Conservation (phyloP, 106 monocot species). For the Dioscorea dumetorum region DNA sequence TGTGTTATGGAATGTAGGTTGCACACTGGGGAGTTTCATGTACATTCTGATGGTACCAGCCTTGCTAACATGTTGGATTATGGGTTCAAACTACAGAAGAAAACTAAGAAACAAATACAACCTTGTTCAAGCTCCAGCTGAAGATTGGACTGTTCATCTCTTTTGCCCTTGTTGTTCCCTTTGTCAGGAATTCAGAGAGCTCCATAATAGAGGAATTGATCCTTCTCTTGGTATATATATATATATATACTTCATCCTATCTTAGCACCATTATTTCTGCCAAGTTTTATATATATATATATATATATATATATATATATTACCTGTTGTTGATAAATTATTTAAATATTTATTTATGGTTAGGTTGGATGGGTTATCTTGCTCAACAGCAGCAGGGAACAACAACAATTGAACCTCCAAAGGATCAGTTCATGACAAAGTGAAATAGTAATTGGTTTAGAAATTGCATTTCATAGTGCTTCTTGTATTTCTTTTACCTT, state of each 20-base stretch:
- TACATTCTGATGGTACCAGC: conserved; percentile 39
- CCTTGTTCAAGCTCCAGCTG: conserved; percentile 44
- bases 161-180: conserved; percentile 55
- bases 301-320: no score
- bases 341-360: no score
- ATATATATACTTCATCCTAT: neutral
- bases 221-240: conserved; percentile 43
- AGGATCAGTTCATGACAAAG: neutral
- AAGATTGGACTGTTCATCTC: conserved; percentile 55
- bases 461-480: no score
- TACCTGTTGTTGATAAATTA: no score
- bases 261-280: no score
- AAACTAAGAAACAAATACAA: conserved; percentile 46
- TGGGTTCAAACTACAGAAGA: conserved; percentile 36
- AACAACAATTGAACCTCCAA: neutral
- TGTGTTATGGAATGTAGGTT: conserved; percentile 31
- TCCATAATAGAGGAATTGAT: conserved; percentile 44
- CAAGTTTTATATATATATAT: no score
- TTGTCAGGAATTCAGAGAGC: conserved; percentile 71
- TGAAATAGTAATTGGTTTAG: neutral
- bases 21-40: conserved; percentile 37
- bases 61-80: conserved; percentile 30
- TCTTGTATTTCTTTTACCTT: no score
- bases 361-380: conserved; percentile 9
- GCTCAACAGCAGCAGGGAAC: neutral